Evolutionary conservation across 2,329 filamentous ascomycete genomes (phyloP).

Genomic region (Clarireedia sp.): DNA sequence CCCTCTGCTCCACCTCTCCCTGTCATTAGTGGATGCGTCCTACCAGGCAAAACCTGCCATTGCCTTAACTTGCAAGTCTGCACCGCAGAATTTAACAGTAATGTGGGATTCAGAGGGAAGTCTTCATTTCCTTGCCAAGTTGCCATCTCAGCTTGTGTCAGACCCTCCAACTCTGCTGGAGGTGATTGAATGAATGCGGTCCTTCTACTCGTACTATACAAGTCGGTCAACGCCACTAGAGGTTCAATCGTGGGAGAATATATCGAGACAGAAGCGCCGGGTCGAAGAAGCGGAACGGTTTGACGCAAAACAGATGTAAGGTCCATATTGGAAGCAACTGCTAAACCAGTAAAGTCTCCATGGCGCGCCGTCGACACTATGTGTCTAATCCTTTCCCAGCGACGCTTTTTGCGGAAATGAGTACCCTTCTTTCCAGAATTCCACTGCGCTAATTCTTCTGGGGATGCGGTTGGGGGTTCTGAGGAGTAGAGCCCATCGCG

Average conservation of each 20-base stretch:
- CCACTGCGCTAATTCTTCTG: slow-evolving; percentile 57
- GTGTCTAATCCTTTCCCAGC: slow-evolving; percentile 65
- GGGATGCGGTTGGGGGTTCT: slow-evolving; percentile 50
- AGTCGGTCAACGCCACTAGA: slow-evolving; percentile 68
- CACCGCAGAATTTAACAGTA: slow-evolving; percentile 70
- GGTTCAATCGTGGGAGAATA: slow-evolving; percentile 79
- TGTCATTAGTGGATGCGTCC: slow-evolving; percentile 94
- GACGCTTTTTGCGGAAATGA: slow-evolving; percentile 81
- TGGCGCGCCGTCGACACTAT: slow-evolving; percentile 67
- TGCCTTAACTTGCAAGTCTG: slow-evolving; percentile 71
- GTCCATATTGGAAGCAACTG: slow-evolving; percentile 78
- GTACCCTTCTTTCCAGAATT: slow-evolving; percentile 77
- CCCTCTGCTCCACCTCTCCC: slow-evolving; percentile 80
- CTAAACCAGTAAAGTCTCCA: slow-evolving; percentile 75
- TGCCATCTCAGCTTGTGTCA: slow-evolving; percentile 42
- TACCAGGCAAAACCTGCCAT: slow-evolving; percentile 86
- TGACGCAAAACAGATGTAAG: slow-evolving; percentile 67
- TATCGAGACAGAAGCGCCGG: slow-evolving; percentile 76
- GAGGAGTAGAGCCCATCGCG: slow-evolving; percentile 66
- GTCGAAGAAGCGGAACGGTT: slow-evolving; percentile 69
- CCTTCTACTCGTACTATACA: slow-evolving; percentile 72
- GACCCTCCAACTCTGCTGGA: slow-evolving; percentile 36
- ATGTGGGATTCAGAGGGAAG: slow-evolving; percentile 80
- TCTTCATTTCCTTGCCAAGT: slow-evolving; percentile 57
- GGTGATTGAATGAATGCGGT: slow-evolving; percentile 61